These are phyloP conservation scores for Zhuliangozyma parablackwelliae DNA, from an alignment of 1,139 yeast species.

Conservation along the genomic window DNA sequence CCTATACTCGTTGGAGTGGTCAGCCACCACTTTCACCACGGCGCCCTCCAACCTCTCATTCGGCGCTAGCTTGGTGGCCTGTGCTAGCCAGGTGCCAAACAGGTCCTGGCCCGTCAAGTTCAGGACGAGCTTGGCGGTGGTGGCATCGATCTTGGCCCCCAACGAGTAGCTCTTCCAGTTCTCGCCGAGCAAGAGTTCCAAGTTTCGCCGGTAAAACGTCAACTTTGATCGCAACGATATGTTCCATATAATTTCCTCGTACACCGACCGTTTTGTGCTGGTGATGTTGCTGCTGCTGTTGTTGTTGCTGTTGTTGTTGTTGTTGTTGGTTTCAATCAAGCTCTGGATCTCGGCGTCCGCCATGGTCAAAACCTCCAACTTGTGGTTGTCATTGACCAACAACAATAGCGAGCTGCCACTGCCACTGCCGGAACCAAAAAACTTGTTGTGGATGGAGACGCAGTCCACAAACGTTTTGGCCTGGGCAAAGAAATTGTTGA, in stretches of 20 bases:
- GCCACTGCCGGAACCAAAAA: constrained; percentile 12
- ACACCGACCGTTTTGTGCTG: neutral
- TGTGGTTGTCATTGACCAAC: constrained; percentile 33
- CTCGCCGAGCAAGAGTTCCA: constrained; percentile 47
- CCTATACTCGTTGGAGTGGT: constrained; percentile 9
- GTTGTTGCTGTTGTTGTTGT: constrained; percentile 24
- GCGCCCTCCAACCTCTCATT: constrained; percentile 10
- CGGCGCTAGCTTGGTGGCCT: constrained; percentile 6
- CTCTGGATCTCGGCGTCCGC: constrained; percentile 27
- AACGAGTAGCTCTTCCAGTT: constrained; percentile 76
- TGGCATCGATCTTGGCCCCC: constrained; percentile 59
- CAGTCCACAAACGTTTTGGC: constrained; percentile 29
- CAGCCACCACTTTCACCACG: constrained; percentile 9
- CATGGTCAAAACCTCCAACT: constrained; percentile 26
- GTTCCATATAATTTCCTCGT: constrained; percentile 16
- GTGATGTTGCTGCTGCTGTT: constrained; percentile 8
- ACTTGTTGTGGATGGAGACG: constrained; percentile 22
- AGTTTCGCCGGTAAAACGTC: constrained; percentile 16
- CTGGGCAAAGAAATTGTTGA: constrained; percentile 22
- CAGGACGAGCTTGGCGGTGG: constrained; percentile 40
- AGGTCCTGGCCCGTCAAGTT: constrained; percentile 42
- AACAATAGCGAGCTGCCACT: constrained; percentile 17
- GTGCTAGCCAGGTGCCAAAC: constrained; percentile 47
- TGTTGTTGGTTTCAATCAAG: constrained; percentile 17
- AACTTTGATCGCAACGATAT: constrained; percentile 19